These are phyloP conservation scores for Podaxis carcinomalis DNA, from an alignment of 768 basidiomycete genomes.

Conservation along the genomic window DNA sequence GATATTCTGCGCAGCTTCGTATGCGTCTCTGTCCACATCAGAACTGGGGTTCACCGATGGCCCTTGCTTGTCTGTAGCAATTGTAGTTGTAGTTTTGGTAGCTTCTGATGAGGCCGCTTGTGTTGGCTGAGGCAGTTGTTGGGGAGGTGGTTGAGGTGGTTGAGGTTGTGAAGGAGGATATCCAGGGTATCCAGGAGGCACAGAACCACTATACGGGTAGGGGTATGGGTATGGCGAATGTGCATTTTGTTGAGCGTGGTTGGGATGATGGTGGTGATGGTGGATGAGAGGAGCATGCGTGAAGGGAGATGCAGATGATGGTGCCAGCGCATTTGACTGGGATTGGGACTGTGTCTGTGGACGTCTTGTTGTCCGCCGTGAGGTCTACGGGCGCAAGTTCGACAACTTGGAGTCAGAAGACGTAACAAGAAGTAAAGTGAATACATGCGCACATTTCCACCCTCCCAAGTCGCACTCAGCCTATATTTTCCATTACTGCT, in stretches of 20 bases:
- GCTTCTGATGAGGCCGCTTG: conserved; percentile 11
- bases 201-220: conserved; percentile 28
- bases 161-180: conserved; percentile 23
- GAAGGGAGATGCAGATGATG: conserved; percentile 46
- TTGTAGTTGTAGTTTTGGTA: conserved; percentile 7
- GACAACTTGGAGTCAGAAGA: not conserved
- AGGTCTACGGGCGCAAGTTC: conserved; percentile 44
- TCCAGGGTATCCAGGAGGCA: conserved; percentile 18
- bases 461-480: conserved; percentile 75
- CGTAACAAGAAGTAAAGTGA: conserved; percentile 4
- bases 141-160: conserved; percentile 17
- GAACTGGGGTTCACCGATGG: conserved; percentile 25
- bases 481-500: conserved; percentile 69
- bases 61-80: conserved; percentile 20
- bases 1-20: conserved; percentile 76
- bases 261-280: conserved; percentile 23
- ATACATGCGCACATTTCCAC: conserved; percentile 59
- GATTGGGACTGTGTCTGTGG: conserved; percentile 55
- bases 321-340: conserved; percentile 16
- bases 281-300: conserved; percentile 51
- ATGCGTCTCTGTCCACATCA: conserved; percentile 42
- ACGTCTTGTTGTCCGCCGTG: conserved; percentile 72
- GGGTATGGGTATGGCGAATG: conserved; percentile 35
- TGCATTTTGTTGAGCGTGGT: conserved; percentile 14
- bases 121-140: conserved; percentile 10